Base-by-base conservation (phyloP, 2,329 filamentous ascomycete genomes). In the Cladosporium sp. region DNA sequence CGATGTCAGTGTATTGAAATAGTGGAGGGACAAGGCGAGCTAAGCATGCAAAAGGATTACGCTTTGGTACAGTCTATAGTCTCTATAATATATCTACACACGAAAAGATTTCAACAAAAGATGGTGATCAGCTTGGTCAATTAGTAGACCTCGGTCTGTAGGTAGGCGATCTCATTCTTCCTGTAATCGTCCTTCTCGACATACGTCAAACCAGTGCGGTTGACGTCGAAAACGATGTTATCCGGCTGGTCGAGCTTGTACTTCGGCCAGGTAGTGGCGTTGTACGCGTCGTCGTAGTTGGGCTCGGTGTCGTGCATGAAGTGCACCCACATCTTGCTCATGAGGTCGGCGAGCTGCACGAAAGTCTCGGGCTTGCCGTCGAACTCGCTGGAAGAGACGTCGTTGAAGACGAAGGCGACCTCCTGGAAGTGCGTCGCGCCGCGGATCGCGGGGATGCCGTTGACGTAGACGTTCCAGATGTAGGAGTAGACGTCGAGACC, bases 381-480 rank as follows among this genome's bases (percentile, higher is more conserved):
- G 18, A 43, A 50, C 40, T 42, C 38, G 32, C 31, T 43, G 32
- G 48, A 43, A 14, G 40, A 28, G 8, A 35, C n/a, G n/a, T 50
- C 31, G 48, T 50, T 42, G 46, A 82, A 77, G 6, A 81, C 77
- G 55, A 79, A 80, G 0, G 73, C 69, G 0, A 80, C 74, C 61
- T 81, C 77, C 52, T 75, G 65, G 62, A 74, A 74, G 58, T 76
- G 74, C 34, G 64, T 63, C 2, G 48, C 48, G 11, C 48, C 48
- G 32, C 43, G 31, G 40, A 50, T 50, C 19, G 41, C 18, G n/a
- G 40, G 32, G 9, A 50, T 33, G 18, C 48, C 48, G 32, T 33
- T 35, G 16, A 50, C 48, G 32, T 50, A 50, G 7, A 50, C 48
- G 40, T 50, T 43, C 48, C 48, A 50, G n/a, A 33, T 18, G 48